Evolutionary conservation across 305 asterid species (phyloP).

Genomic region (Fraxinus paxiana): DNA sequence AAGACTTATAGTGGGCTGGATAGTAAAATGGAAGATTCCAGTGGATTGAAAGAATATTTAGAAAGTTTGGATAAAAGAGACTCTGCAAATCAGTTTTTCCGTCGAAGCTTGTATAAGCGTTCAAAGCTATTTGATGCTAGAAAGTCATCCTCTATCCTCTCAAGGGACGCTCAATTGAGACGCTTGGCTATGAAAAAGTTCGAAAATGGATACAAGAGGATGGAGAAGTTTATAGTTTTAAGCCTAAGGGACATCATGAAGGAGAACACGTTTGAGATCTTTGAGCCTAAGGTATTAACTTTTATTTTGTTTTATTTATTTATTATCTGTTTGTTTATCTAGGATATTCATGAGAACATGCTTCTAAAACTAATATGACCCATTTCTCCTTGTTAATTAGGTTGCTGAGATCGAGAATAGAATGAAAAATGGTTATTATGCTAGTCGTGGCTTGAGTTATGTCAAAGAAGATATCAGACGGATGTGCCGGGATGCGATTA

Average conservation of each 20-base stretch:
- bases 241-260: conserved; percentile 81
- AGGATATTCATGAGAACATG: conserved; percentile 1
- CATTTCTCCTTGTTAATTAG: conserved; percentile 25
- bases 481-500: conserved; percentile 93
- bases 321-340: background rate
- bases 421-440: conserved; percentile 81
- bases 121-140: conserved; percentile 93
- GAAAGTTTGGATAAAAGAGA: conserved; percentile 95
- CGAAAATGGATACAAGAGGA: conserved; percentile 75
- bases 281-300: conserved; percentile 73
- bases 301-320: conserved; percentile 17
- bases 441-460: conserved; percentile 73
- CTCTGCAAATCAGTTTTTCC: conserved; percentile 78
- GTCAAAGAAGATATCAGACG: conserved; percentile 84
- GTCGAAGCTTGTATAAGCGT: conserved; percentile 90
- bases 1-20: conserved; percentile 26
- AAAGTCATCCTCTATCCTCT: conserved; percentile 79
- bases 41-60: conserved; percentile 86
- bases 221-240: conserved; percentile 68
- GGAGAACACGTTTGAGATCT: conserved; percentile 66
- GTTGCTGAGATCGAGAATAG: conserved; percentile 76
- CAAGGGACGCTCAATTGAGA: conserved; percentile 95
- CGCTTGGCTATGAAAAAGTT: conserved; percentile 83
- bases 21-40: conserved; percentile 69
- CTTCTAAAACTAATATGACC: conserved; percentile 21